Evolutionary conservation across 345 rosid species (phyloP).

Genomic region (Streptanthus diversifolius): DNA sequence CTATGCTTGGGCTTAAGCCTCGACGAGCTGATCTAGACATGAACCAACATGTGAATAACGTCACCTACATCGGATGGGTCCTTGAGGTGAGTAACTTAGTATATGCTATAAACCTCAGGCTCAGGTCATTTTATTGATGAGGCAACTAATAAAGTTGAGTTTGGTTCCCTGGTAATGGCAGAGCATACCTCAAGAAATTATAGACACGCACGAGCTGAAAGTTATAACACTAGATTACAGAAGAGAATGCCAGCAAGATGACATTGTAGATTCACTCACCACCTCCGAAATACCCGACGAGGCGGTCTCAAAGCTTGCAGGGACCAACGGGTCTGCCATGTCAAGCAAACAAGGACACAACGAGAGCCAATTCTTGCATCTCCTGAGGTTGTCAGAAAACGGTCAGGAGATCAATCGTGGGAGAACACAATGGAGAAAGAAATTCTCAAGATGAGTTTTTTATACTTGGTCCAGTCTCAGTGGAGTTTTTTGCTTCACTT

Average conservation of each 20-base stretch:
- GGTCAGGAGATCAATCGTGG: constrained; percentile 88
- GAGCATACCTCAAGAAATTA: constrained; percentile 92
- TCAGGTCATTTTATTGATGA: not conserved
- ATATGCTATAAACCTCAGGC: not conserved
- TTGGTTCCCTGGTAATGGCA: constrained; percentile 34
- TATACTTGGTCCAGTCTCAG: not conserved
- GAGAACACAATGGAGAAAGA: constrained; percentile 81
- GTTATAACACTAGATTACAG: constrained; percentile 82
- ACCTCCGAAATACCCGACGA: constrained; percentile 45
- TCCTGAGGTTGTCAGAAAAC: constrained; percentile 64
- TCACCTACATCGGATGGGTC: constrained; percentile 88
- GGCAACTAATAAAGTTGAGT: not conserved
- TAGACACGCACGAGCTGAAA: constrained; percentile 78
- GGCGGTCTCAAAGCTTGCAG: constrained; percentile 30
- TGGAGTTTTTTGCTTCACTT: constrained; percentile 21
- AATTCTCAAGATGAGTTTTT: constrained; percentile 43
- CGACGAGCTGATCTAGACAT: constrained; percentile 94
- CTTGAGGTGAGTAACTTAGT: constrained; percentile 58
- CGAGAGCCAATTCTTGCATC: constrained; percentile 56
- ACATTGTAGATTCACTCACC: constrained; percentile 82
- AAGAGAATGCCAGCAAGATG: constrained; percentile 83
- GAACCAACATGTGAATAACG: constrained; percentile 96
- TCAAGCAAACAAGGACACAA: constrained; percentile 28
- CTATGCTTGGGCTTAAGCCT: constrained; percentile 76
- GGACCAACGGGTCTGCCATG: constrained; percentile 58